Evolutionary conservation across 1,139 yeast genomes (phyloP).

Genomic region (Kodamaea arcana): DNA sequence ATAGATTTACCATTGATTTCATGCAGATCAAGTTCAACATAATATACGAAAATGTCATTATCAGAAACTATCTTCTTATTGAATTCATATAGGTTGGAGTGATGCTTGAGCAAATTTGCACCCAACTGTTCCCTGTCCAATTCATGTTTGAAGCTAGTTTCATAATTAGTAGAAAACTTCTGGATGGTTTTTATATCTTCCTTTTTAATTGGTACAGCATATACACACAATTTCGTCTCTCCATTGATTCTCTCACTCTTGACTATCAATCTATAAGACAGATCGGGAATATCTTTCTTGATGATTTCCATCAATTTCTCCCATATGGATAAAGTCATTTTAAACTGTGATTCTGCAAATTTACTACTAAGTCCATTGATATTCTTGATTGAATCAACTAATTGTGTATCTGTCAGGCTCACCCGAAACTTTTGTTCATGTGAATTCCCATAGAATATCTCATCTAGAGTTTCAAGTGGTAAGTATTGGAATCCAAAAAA

Average conservation of each 20-base stretch:
- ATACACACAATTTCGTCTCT: slow-evolving; percentile 22
- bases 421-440: slow-evolving; percentile 19
- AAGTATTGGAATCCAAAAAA: slow-evolving; percentile 90
- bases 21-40: slow-evolving; percentile 11
- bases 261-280: slow-evolving; percentile 30
- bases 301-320: slow-evolving; percentile 44
- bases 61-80: slow-evolving; percentile 10
- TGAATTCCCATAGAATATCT: slow-evolving; percentile 26
- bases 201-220: slow-evolving; percentile 31
- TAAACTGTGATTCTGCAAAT: slow-evolving; percentile 73
- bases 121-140: slow-evolving; percentile 12
- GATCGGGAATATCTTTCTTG: slow-evolving; percentile 23
- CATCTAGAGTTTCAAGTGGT: slow-evolving; percentile 70
- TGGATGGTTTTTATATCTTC: slow-evolving; percentile 24
- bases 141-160: slow-evolving; percentile 21
- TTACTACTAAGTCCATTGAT: slow-evolving; percentile 36
- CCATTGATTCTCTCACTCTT: slow-evolving; percentile 20
- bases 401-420: slow-evolving; percentile 16
- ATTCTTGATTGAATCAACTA: slow-evolving; percentile 17
- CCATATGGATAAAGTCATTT: slow-evolving; percentile 57
- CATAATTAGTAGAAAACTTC: slow-evolving; percentile 15
- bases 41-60: slow-evolving; percentile 9
- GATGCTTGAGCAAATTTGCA: slow-evolving; percentile 14
- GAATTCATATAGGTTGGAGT: slow-evolving; percentile 14
- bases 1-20: slow-evolving; percentile 10